Evolutionary conservation across 148 eudicot genomes (phyloP).

Genomic region (Selenicereus undatus): DNA sequence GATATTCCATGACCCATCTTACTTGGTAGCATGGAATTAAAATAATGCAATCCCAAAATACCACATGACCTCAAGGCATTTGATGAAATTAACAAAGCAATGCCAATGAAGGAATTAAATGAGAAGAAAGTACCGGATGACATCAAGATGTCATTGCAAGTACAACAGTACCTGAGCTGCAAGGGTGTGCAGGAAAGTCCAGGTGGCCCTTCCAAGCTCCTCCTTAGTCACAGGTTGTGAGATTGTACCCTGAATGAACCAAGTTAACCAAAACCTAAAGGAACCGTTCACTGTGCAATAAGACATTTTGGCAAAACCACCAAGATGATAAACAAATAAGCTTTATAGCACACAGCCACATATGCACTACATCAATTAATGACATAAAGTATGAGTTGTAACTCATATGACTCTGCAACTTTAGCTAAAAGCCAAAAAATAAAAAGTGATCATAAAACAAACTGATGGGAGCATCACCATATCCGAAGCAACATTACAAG

Average conservation of each 20-base stretch:
- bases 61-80: not conserved
- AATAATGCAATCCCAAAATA: not conserved
- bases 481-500: too few relatives aligned
- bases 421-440: not conserved
- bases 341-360: not conserved
- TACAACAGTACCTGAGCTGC: constrained; percentile 71
- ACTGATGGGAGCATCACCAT: too few relatives aligned
- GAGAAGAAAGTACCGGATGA: not conserved
- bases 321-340: not conserved
- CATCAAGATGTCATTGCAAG: not conserved
- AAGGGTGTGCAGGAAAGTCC: constrained; percentile 95
- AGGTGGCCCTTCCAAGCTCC: constrained; percentile 90
- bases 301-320: not conserved
- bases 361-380: not conserved
- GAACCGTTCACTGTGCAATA: not conserved
- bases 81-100: not conserved
- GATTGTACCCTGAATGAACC: constrained; percentile 44
- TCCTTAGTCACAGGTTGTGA: constrained; percentile 64
- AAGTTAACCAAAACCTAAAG: constrained; percentile 12
- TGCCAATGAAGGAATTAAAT: not conserved
- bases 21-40: not conserved
- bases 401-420: too few relatives aligned
- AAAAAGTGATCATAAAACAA: not conserved
- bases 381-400: too few relatives aligned
- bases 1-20: not conserved